Base-by-base conservation (phyloP, 2,329 filamentous ascomycete genomes). In the Amauroascus niger region DNA sequence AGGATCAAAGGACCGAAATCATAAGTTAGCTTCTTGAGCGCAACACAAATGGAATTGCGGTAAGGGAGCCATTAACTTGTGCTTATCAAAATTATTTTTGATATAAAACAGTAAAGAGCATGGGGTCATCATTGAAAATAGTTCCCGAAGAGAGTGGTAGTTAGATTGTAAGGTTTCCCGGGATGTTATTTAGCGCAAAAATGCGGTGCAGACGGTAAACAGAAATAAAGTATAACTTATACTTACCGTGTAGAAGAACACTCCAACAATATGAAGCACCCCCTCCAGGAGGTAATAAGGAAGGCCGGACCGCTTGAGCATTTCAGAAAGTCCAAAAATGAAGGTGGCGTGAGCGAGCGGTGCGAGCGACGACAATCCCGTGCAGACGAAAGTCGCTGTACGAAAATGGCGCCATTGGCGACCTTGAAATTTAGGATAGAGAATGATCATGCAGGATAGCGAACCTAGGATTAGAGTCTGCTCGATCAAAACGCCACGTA, bases 381-480 rank as follows among this genome's bases (percentile, higher is more conserved):
- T 59, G 24, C 49, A 52, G 24, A 61, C 57, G 49, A 64, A 64
- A 26, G 58, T 61, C 8, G 48, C 49, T 3, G 57, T 55, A 49
- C 61, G 61, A 39, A 63, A 56, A 39, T 52, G 47, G 24, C 62
- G 57, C 54, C 55, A 63, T 22, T 58, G 41, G 14, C 49, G 52
- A 14, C 59, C 56, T 37, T 67, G 65, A 6, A 68, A 59, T 24
- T 56, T 52, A 6, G 68, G 68, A 52, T 67, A 63, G 26, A 70
- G 57, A 22, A 69, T 61, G 14, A 69, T 58, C 3, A 61, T 55
- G 18, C 61, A 61, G 1, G 64, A 64, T 2, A 61, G 55, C 2
- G 57, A 28, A 44, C 63, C 62, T 2, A 70, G 58, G 9, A 57
- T 39, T 14, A 46, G 16, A 11, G 39, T 43, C 49, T 52, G 61